Evolutionary conservation across 441 rosid genomes (phyloP), one percentile per base, ranked within the genome.

Genomic region (Sinapis alba): DNA sequence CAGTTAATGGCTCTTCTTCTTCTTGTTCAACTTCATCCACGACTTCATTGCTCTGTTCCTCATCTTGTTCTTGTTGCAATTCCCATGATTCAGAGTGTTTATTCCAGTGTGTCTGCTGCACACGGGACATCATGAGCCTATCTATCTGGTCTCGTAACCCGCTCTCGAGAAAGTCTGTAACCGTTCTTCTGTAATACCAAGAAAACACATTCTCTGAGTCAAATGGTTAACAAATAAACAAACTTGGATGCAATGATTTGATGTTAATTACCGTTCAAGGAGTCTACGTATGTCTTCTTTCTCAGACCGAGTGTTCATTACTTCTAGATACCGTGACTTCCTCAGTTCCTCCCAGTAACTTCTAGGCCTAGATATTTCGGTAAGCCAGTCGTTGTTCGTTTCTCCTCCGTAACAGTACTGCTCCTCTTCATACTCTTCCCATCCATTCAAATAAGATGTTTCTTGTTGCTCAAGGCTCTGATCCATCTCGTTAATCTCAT

Each of bases 281-380:
- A 93, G 95, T 76, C 86, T 82, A 43, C 88, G 80, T 65, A 90
- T 90, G 62, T 91, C 96, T 50, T 86, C 87, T 69, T 83, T 83
- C 20, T 80, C 88, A 9, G 92, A 74, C 62, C 47, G 80, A 79
- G 77, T 67, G 66, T 56, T 83, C 68, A 91, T 84, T 79, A 89
- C 86, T 73, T 96, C 89, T 19, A 81, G 62, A 72, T 93, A 96
- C 90, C 98, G 83, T 1, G 85, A 83, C 73, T 83, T 83, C 80
- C 98, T 87, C 6, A 73, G 82, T 56, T 83, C 84, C 79, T 96
- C 99, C 99, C 99, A 96, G 68, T 88, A 88, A 75, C 97, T 90
- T 43, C 87, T 72, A 0, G 99, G 99, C 13, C 97, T 84, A 65
- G 94, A 79, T 74, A 96, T 91, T 54, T 87, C 88, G 13, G 69